Conservation (phyloP, 1,139 yeast genomes). For the Maudiozyma humilis region DNA sequence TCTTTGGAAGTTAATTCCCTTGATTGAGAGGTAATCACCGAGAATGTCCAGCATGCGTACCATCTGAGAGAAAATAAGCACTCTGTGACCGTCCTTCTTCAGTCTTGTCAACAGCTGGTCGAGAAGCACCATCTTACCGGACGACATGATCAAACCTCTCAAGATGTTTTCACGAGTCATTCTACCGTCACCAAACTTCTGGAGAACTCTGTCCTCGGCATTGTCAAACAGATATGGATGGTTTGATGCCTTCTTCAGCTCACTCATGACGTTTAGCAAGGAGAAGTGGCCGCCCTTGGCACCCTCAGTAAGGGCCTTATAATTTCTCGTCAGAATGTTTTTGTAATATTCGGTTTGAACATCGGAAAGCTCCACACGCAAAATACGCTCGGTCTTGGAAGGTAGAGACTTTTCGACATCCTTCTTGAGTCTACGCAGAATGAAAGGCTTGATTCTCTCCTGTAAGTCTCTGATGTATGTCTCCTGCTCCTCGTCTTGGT, state of each 20-base stretch:
- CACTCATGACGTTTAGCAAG: constrained; percentile 84
- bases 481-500: constrained; percentile 81
- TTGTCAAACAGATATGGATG: constrained; percentile 94
- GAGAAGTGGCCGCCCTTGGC: constrained; percentile 74
- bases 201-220: constrained; percentile 77
- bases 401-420: constrained; percentile 97
- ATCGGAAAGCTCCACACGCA: constrained; percentile 91
- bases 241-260: constrained; percentile 90
- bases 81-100: constrained; percentile 91
- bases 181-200: constrained; percentile 50
- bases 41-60: constrained; percentile 90
- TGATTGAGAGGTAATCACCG: constrained; percentile 84
- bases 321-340: constrained; percentile 84
- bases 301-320: constrained; percentile 84
- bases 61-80: constrained; percentile 92
- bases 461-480: constrained; percentile 80
- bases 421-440: constrained; percentile 84
- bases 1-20: constrained; percentile 87
- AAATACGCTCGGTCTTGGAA: constrained; percentile 85
- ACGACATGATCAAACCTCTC: constrained; percentile 91
- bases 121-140: constrained; percentile 93
- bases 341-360: constrained; percentile 92
- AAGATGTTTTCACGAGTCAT: constrained; percentile 68
- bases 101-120: constrained; percentile 81
- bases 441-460: constrained; percentile 77